Evolutionary conservation across 2,329 filamentous ascomycete species (phyloP).

Genomic region (Penicillium thymicola): DNA sequence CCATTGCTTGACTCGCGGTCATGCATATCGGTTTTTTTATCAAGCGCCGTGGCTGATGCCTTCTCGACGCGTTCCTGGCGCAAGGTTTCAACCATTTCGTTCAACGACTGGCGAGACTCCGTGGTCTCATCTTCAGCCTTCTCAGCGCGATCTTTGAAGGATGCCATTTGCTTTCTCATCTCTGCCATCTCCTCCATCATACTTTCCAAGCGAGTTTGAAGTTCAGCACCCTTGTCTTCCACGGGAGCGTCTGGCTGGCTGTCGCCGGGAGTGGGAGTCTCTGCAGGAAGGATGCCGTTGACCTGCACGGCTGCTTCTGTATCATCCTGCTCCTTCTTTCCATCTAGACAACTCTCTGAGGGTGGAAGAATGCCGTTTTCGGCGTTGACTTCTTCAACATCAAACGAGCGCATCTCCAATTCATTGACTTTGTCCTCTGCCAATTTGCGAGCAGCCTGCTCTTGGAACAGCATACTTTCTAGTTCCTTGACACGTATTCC

Average conservation of each 20-base stretch:
- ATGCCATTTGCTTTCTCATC: conserved; percentile 74
- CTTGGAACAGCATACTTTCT: conserved; percentile 72
- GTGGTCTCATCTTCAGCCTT: conserved; percentile 74
- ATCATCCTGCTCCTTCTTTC: conserved; percentile 7
- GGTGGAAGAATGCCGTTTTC: conserved; percentile 51
- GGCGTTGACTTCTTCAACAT: conserved; percentile 41
- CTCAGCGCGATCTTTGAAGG: conserved; percentile 74
- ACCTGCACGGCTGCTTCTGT: conserved; percentile 2
- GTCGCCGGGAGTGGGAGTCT: conserved; percentile 11
- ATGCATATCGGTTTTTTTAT: conserved; percentile 27
- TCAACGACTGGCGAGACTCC: conserved; percentile 68
- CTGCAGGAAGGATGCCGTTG: conserved; percentile 11
- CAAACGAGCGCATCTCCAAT: conserved; percentile 58
- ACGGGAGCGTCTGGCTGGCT: conserved; percentile 31
- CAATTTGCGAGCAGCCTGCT: conserved; percentile 74
- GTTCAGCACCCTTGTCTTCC: conserved; percentile 42
- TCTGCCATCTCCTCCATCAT: conserved; percentile 78
- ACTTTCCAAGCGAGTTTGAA: conserved; percentile 70
- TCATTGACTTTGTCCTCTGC: conserved; percentile 78
- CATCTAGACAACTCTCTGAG: conserved; percentile 8
- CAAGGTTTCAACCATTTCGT: conserved; percentile 84
- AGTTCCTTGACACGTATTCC: conserved; percentile 74
- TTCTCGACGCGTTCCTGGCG: conserved; percentile 62
- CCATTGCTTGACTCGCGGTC: conserved; percentile 10
- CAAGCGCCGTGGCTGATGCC: conserved; percentile 41